Percentiles rank a stretch among this genome's conserved stretches.
Conservation (phyloP, 306 rosid species). For the Fagus sylvatica region DNA sequence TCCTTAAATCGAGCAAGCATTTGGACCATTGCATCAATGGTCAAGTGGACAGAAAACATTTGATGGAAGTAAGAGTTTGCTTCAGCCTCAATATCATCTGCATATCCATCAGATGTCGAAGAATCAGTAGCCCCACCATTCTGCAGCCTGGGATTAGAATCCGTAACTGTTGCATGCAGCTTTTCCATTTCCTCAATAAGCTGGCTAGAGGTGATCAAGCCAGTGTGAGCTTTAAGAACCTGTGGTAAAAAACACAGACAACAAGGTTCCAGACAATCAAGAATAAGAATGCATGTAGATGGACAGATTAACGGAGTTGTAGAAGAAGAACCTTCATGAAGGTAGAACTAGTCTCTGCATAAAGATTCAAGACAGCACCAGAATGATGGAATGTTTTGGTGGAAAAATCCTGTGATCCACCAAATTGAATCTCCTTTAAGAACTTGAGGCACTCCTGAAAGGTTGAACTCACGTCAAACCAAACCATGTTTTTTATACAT, state of each 20-base stretch:
- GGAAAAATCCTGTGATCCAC: conserved; percentile 77
- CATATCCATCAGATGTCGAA: conserved; percentile 68
- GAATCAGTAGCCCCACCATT: conserved; percentile 67
- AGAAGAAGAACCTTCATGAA: conserved; percentile 64
- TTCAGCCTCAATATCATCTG: conserved; percentile 82
- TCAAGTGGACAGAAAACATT: conserved; percentile 84
- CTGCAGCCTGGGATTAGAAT: conserved; percentile 71
- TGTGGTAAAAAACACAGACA: conserved; percentile 27
- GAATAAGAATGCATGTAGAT: not conserved
- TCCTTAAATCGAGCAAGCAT: conserved; percentile 84
- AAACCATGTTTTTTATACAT: conserved; percentile 13
- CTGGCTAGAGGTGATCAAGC: conserved; percentile 46
- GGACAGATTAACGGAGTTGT: conserved; percentile 17
- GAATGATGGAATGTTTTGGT: conserved; percentile 68
- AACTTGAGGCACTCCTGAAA: conserved; percentile 92
- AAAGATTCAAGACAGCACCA: conserved; percentile 59
- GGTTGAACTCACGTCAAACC: conserved; percentile 22
- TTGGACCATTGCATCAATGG: conserved; percentile 77
- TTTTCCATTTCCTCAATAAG: conserved; percentile 89
- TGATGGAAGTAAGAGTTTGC: conserved; percentile 87
- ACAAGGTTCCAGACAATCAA: conserved; percentile 12
- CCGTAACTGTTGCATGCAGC: conserved; percentile 56
- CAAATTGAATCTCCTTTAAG: conserved; percentile 64
- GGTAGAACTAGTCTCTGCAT: conserved; percentile 54
- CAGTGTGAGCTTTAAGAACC: conserved; percentile 81